A percentile compares a stretch with the other conserved stretches of the same genome.
Conservation (phyloP, 2,329 filamentous ascomycete genomes). For the Epichloe baconii region DNA sequence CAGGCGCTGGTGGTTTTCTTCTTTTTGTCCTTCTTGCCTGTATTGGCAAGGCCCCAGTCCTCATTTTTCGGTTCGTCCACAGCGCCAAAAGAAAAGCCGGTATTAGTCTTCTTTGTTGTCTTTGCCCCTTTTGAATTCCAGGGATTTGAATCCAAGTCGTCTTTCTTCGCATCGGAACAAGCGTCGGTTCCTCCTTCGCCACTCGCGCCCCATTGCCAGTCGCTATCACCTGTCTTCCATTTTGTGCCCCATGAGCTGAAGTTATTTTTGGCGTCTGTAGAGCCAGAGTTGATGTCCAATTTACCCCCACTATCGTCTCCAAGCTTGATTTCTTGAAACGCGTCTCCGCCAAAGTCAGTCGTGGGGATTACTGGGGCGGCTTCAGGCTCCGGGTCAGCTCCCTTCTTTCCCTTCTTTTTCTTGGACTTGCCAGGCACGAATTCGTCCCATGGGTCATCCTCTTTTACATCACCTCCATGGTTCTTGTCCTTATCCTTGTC, state of each 20-base stretch:
- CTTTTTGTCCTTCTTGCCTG: constrained; percentile 30
- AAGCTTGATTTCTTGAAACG: constrained; percentile 56
- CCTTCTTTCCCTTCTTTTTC: constrained; percentile 25
- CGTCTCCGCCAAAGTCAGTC: constrained; percentile 31
- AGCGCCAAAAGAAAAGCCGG: constrained; percentile 34
- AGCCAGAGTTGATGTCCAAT: constrained; percentile 40
- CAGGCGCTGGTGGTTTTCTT: constrained; percentile 25
- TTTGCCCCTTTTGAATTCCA: constrained; percentile 36
- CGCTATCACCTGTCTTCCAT: constrained; percentile 41
- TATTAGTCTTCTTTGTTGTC: constrained; percentile 38
- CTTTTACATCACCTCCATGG: constrained; percentile 24
- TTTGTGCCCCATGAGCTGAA: constrained; percentile 48
- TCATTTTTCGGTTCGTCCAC: constrained; percentile 26
- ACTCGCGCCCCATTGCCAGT: constrained; percentile 28
- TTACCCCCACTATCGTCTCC: constrained; percentile 44
- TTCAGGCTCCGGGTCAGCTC: constrained; percentile 14
- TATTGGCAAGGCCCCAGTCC: constrained; percentile 17
- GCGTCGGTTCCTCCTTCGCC: constrained; percentile 12
- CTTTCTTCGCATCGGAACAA: constrained; percentile 26
- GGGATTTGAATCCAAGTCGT: constrained; percentile 31
- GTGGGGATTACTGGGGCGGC: constrained; percentile 16
- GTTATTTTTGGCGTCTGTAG: constrained; percentile 28
- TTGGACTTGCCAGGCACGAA: constrained; percentile 20
- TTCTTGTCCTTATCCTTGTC: constrained; percentile 16
- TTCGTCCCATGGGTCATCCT: constrained; percentile 20